Evolutionary conservation across 257 asterid species (phyloP), one percentile per base, ranked within the genome.

Genomic region (Ilex aquifolium): DNA sequence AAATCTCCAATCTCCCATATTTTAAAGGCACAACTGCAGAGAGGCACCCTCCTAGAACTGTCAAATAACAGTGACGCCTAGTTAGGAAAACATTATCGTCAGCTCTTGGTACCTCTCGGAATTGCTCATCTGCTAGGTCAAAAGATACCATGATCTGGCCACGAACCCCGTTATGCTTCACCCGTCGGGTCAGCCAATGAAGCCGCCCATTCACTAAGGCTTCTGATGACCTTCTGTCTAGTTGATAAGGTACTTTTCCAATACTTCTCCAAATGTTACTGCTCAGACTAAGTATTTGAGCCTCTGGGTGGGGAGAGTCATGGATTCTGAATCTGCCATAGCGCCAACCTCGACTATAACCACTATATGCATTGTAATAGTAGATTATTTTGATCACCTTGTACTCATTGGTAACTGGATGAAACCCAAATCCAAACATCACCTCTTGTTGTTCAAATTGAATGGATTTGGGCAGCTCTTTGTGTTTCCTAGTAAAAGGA

Each of bases 381-480:
- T 39, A 62, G 4, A 64, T 64, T 21, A 84, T 60, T 73, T 66
- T 77, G 64, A 81, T 62, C 52, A 81, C 76, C 69, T 84, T 79
- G 77, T 73, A 81, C 21, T 73, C 77, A 0, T 66, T 76, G 40
- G 71, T 65, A 2, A 30, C 4, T 0, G 80, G 76, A 42, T 77
- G 72, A 64, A 68, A 72, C 10, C 90, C 83, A 39, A 74, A 84
- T 27, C 91, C 85, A 50, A 72, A 79, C 7, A 65, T 74, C 16
- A 65, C 62, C 1, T 30, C 30, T 57, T 70, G 68, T 59, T 62
- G 48, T 31, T 60, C 49, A 61, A 60, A 65, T 30, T 55, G 66
- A 2, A 31, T 44, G 30, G 69, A 72, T 30, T 65, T 71, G 5
- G 83, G 84, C 10, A 81, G 72, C 65, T 67, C 72, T 15, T 55